Evolutionary conservation across 371 early-diverging fungal genomes (phyloP).

Genomic region (Blyttiomyces sp.): DNA sequence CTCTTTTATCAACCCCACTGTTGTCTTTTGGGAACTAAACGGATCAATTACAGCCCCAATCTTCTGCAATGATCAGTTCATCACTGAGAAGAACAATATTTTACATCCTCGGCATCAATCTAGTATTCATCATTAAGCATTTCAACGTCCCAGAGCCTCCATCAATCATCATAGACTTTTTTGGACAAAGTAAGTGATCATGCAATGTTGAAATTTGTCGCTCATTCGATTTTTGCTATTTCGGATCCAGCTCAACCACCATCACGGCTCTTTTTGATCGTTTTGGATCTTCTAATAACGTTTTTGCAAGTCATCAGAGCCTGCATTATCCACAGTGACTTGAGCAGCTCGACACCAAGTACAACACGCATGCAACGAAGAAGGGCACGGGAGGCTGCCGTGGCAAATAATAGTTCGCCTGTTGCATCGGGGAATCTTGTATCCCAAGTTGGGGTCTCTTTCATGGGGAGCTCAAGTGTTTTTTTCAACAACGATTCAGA

Average conservation of each 20-base stretch:
- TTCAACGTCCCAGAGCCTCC: constrained; percentile 3
- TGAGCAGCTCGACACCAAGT: not conserved
- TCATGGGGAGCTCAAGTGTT: too few species aligned
- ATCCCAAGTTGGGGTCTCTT: too few species aligned
- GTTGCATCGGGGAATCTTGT: too few species aligned
- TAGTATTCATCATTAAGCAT: constrained; percentile 19
- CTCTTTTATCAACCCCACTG: not conserved
- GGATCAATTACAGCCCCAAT: constrained; percentile 14
- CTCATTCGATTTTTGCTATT: not conserved
- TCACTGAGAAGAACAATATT: constrained; percentile 18
- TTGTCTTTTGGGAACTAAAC: not conserved
- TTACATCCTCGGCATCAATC: constrained; percentile 21
- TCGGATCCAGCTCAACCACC: not conserved
- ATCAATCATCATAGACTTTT: constrained; percentile 24
- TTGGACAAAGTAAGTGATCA: constrained; percentile 19
- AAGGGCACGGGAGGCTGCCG: not conserved
- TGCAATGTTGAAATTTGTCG: not conserved
- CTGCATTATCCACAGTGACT: not conserved
- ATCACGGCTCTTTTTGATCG: not conserved
- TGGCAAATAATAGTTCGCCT: not conserved
- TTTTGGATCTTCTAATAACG: not conserved
- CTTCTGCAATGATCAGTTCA: constrained; percentile 13
- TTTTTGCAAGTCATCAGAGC: not conserved
- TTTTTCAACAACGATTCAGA: too few species aligned
- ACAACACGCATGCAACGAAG: not conserved